These are phyloP conservation scores for Cadophora malorum DNA, from an alignment of 2,329 filamentous ascomycete species.

Conservation along the genomic window DNA sequence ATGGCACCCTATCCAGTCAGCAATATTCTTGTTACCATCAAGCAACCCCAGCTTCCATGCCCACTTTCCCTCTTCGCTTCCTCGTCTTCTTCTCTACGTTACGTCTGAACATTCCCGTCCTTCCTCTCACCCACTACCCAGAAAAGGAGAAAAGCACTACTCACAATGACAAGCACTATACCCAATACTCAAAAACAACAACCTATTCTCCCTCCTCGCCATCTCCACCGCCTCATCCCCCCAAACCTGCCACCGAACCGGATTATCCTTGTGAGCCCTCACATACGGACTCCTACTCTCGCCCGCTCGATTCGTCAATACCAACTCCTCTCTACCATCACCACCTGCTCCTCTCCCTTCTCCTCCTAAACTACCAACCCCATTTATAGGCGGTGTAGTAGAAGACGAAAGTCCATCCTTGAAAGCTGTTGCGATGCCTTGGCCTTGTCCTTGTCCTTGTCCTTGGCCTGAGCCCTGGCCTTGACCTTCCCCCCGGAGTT, in stretches of 20 bases:
- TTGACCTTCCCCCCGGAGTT: constrained; percentile 32
- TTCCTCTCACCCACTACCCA: too few relatives aligned
- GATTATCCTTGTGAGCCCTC: constrained; percentile 77
- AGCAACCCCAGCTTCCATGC: neutral
- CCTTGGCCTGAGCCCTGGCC: too few relatives aligned
- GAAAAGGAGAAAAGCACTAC: constrained; percentile 45
- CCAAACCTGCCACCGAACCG: constrained; percentile 92
- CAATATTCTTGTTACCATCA: neutral
- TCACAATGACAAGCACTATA: constrained; percentile 95
- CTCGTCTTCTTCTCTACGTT: too few relatives aligned
- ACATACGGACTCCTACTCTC: constrained; percentile 73
- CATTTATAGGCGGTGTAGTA: neutral
- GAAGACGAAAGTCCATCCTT: constrained; percentile 26
- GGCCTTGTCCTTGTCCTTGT: constrained; percentile 21
- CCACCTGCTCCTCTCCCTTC: constrained; percentile 8
- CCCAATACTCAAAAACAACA: constrained; percentile 93
- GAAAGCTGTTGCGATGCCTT: constrained; percentile 39
- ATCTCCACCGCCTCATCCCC: constrained; percentile 76
- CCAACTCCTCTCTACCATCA: constrained; percentile 32
- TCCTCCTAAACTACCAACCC: neutral
- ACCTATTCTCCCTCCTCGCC: constrained; percentile 81
- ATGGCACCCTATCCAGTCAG: constrained; percentile 68
- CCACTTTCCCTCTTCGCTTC: too few relatives aligned
- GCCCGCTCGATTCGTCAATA: constrained; percentile 60
- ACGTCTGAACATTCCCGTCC: too few relatives aligned